Base-by-base conservation (phyloP, 2,329 filamentous ascomycete species). In the Microsporum ferrugineum region DNA sequence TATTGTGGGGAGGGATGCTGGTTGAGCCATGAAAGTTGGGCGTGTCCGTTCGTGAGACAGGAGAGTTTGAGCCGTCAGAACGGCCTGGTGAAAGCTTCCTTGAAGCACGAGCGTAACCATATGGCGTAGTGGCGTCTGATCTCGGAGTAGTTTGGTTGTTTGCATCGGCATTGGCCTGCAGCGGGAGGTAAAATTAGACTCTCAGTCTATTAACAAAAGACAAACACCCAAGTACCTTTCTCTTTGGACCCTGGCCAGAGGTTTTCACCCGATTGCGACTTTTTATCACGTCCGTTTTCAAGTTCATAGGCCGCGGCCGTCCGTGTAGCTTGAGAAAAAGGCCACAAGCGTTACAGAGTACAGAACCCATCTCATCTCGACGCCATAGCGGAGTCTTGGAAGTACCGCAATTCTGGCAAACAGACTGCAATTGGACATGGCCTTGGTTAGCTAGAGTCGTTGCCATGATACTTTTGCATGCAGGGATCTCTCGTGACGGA, bases 221-320 rank as follows among this genome's bases (percentile, higher is more conserved):
- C 60, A 66, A 61, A 41, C 45, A 59, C 12, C 47, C 57, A 71
- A 76, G 70, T 78, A 90, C 89, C 86, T 95, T 95, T 76, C 91
- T 91, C 70, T 89, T 88, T 55, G 86, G 85, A 65, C 88, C 83
- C 69, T 91, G 82, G 2, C 79, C 89, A 6, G 88, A 84, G 60
- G 91, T 94, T 81, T 97, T 97, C 68, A 97, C 92, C 66, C 94
- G 86, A 77, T 99, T 99, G 70, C 94, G 90, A 79, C 91, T 96
- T 81, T 99, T 99, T 79, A 99, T 99, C 67, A 97, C 92, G 79
- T 99, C 94, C 57, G 94, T 97, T 82, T 99, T 99, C 69, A 99
- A 83, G 68, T 89, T 95, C 73, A 96, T 96, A 67, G 94, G 94
- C 61, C 94, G 87, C 63, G 94, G 85, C 31, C 91, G 88, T 65